Conservation (phyloP, 306 rosid genomes). For the Mimosa bimucronata region DNA sequence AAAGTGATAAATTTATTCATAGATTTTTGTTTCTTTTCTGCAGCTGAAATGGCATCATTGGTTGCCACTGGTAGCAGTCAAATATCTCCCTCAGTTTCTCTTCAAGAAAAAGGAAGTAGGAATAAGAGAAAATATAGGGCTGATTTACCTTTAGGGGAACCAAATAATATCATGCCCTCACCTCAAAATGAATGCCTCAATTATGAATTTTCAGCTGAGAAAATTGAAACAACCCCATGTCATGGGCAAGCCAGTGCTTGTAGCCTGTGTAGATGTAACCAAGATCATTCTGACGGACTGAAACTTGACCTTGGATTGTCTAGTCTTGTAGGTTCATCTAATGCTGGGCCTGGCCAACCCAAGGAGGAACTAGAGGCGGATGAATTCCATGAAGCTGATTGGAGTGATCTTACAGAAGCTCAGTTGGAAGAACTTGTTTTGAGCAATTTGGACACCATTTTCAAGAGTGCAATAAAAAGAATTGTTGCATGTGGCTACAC, state of each 20-base stretch:
- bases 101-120: conserved; percentile 83
- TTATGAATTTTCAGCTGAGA: conserved; percentile 85
- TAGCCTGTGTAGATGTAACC: conserved; percentile 57
- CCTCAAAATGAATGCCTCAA: conserved; percentile 65
- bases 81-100: conserved; percentile 57
- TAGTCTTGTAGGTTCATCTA: conserved; percentile 51
- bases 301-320: conserved; percentile 86
- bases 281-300: conserved; percentile 67
- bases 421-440: conserved; percentile 83
- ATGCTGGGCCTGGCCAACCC: conserved; percentile 50
- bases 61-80: conserved; percentile 62
- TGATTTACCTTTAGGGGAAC: conserved; percentile 77
- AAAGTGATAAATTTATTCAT: conserved; percentile 38
- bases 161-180: conserved; percentile 53
- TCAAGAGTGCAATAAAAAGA: conserved; percentile 77
- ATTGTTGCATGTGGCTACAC: conserved; percentile 71
- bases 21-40: conserved; percentile 36
- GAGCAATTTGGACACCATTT: conserved; percentile 65
- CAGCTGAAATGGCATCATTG: conserved; percentile 83
- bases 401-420: conserved; percentile 85
- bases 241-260: conserved; percentile 53
- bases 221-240: conserved; percentile 53
- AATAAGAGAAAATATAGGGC: conserved; percentile 96
- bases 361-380: conserved; percentile 68
- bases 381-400: conserved; percentile 73